Conservation (phyloP, 129 eudicot species). For the Pittosporum tobira region DNA sequence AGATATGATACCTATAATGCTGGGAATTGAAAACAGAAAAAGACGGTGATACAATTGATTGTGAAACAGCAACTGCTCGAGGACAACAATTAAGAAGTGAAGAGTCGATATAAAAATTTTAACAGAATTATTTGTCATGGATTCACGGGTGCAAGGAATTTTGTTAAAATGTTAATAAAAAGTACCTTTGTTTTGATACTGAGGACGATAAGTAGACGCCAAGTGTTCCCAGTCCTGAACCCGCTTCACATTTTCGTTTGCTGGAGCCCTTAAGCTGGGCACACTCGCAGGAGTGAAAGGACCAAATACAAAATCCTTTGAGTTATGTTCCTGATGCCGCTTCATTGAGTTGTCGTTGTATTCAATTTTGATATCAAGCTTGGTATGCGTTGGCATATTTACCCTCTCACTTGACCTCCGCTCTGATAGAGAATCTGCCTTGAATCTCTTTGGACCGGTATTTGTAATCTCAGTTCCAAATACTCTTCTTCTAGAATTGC, state of each 20-base stretch:
- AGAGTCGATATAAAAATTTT: too few relatives aligned
- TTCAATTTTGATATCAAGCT: constrained; percentile 15
- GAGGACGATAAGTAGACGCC: constrained; percentile 41
- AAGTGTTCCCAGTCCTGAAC: constrained; percentile 48
- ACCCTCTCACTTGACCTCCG: constrained; percentile 28
- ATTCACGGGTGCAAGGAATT: too few relatives aligned
- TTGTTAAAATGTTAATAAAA: too few relatives aligned
- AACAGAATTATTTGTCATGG: too few relatives aligned
- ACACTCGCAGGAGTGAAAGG: constrained; percentile 42
- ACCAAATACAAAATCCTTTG: constrained; percentile 61
- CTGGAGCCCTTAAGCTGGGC: constrained; percentile 19
- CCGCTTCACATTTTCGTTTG: constrained; percentile 26
- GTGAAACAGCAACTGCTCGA: too few relatives aligned
- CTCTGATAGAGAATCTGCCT: constrained; percentile 22
- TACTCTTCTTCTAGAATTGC: constrained; percentile 31
- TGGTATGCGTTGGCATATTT: constrained; percentile 21
- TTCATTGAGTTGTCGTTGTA: constrained; percentile 18
- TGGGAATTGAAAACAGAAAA: too few relatives aligned
- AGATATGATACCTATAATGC: too few relatives aligned
- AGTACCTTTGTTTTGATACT: constrained; percentile 50
- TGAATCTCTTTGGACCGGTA: constrained; percentile 24
- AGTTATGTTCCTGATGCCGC: constrained; percentile 21
- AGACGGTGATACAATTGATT: too few relatives aligned
- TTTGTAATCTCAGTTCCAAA: constrained; percentile 64
- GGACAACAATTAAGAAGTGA: too few relatives aligned